Conservation (phyloP, 2,329 filamentous ascomycete genomes). For the Conoideocrella luteorostrata region DNA sequence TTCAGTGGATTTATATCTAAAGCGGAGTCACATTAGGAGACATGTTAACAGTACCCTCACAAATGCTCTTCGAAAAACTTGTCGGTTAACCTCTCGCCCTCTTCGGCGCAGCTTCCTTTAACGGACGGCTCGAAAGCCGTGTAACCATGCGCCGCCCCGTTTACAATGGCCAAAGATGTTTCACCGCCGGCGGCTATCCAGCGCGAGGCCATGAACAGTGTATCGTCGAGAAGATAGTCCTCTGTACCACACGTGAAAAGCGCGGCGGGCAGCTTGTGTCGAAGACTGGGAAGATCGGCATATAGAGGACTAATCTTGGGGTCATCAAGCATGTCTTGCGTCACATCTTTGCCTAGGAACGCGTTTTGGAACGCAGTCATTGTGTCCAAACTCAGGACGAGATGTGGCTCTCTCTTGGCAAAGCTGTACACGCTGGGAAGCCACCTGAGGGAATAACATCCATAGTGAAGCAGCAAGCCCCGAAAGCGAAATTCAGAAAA, state of each 20-base stretch:
- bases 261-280: not conserved
- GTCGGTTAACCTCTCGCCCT: not conserved
- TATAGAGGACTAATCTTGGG: not conserved
- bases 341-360: not conserved
- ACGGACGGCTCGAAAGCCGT: not conserved
- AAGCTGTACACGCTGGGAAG: not conserved
- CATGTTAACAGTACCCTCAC: too few species aligned
- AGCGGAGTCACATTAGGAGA: too few species aligned
- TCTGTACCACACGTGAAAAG: not conserved
- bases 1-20: too few species aligned
- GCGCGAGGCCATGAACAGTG: not conserved
- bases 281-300: not conserved
- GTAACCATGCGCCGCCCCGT: not conserved
- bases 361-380: not conserved
- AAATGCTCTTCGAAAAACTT: not conserved
- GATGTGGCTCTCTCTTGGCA: not conserved
- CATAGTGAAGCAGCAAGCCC: slow-evolving; percentile 1
- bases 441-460: not conserved
- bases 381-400: not conserved
- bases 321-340: not conserved
- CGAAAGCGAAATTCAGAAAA: not conserved
- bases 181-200: not conserved
- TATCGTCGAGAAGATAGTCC: slow-evolving; percentile 1
- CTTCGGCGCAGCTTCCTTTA: not conserved
- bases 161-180: not conserved